A percentile compares a stretch with the other conserved stretches of the same genome.
Evolutionary conservation across 352 stramenopile genomes (phyloP).

Genomic region (Globisporangium apiculatum): DNA sequence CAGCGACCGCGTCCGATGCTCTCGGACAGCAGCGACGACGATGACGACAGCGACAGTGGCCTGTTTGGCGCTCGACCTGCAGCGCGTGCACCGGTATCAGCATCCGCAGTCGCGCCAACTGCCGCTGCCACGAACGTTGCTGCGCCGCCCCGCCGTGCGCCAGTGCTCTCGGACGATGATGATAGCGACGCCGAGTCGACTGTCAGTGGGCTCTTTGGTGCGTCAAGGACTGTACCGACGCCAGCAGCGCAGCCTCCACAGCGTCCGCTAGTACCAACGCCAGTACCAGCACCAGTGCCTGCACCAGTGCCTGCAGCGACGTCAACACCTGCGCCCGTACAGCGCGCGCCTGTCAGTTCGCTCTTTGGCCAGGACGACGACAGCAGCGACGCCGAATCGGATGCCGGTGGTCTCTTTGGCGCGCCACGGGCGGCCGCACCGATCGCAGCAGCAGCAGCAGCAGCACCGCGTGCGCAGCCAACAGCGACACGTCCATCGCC

Average conservation of each 20-base stretch:
- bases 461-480: not conserved
- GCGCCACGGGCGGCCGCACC: not conserved
- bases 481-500: constrained; percentile 15
- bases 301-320: constrained; percentile 2
- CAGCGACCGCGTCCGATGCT: constrained; percentile 31
- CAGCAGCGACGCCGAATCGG: constrained; percentile 13
- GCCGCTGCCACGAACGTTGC: constrained; percentile 12
- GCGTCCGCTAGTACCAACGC: not conserved
- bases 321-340: constrained; percentile 8
- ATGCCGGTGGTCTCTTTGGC: constrained; percentile 30
- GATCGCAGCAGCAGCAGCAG: not conserved
- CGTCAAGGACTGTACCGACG: not conserved
- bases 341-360: constrained; percentile 25
- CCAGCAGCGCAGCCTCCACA: not conserved
- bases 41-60: constrained; percentile 26
- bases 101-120: constrained; percentile 8
- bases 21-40: constrained; percentile 33
- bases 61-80: constrained; percentile 33
- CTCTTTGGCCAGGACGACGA: constrained; percentile 47
- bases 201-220: constrained; percentile 5
- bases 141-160: constrained; percentile 15
- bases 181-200: constrained; percentile 17
- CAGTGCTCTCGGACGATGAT: constrained; percentile 16
- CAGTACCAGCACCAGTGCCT: too few species aligned
- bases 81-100: constrained; percentile 9